Evolutionary conservation across 2,329 filamentous ascomycete genomes (phyloP).

Genomic region (Purpureocillium takamizusanense): DNA sequence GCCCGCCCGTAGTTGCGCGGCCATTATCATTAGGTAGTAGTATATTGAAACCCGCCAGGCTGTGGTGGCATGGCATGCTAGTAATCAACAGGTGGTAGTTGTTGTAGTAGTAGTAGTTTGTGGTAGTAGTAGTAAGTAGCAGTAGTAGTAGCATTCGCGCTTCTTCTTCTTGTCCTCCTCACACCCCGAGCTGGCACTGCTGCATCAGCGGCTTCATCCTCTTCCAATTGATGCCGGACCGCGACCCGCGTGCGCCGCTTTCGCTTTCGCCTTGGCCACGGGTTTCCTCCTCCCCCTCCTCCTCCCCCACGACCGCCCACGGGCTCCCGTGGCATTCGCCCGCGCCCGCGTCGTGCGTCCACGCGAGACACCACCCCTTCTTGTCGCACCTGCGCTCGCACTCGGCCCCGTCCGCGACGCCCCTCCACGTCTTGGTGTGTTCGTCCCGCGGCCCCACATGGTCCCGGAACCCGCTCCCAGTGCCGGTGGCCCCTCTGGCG

Average conservation of each 20-base stretch:
- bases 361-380: constrained; percentile 37
- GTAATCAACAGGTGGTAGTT: too few relatives aligned
- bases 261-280: too few relatives aligned
- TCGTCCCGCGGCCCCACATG: constrained; percentile 42
- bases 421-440: constrained; percentile 24
- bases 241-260: constrained; percentile 12
- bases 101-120: too few relatives aligned
- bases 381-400: constrained; percentile 33
- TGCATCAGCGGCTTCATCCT: constrained; percentile 15
- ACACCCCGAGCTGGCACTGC: constrained; percentile 10
- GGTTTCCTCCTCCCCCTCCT: too few relatives aligned
- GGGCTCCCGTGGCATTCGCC: constrained; percentile 35
- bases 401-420: constrained; percentile 27
- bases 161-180: neutral
- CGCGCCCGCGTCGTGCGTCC: constrained; percentile 35
- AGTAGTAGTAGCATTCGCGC: too few relatives aligned
- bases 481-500: constrained; percentile 22
- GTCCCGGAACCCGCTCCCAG: constrained; percentile 25
- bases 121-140: too few relatives aligned
- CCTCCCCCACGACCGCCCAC: constrained; percentile 38
- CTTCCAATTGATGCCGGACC: constrained; percentile 23
- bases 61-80: too few relatives aligned
- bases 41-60: too few relatives aligned
- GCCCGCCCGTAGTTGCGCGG: too few relatives aligned
- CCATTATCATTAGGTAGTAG: too few relatives aligned